Percentiles rank a stretch among this genome's conserved stretches.
phyloP scores from a whole-genome alignment of 169 alveolate genomes.

The Plasmodium vivax region DNA sequence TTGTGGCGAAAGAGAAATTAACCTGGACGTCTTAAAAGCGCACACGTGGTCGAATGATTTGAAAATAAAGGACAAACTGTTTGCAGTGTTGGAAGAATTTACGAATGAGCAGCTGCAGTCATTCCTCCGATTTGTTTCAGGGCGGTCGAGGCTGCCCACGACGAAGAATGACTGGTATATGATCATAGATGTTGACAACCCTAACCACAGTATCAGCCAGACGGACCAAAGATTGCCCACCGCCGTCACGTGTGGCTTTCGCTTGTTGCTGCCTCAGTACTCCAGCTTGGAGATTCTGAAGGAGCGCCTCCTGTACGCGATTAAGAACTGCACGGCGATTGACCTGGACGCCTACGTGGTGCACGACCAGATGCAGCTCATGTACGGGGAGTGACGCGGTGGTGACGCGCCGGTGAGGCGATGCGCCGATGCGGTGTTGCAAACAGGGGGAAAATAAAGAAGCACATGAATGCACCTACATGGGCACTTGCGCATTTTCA shows the following conservation, averaged over 20 bases:
- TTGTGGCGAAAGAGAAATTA: slow-evolving; percentile 92
- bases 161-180: slow-evolving; percentile 90
- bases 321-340: slow-evolving; percentile 91
- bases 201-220: not conserved
- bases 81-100: slow-evolving; percentile 88
- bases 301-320: slow-evolving; percentile 90
- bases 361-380: slow-evolving; percentile 85
- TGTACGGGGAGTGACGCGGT: slow-evolving; percentile 60
- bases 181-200: slow-evolving; percentile 87
- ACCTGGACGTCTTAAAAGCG: slow-evolving; percentile 85
- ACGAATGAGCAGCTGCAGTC: slow-evolving; percentile 89
- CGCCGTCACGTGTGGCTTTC: slow-evolving; percentile 92
- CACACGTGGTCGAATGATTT: slow-evolving; percentile 89
- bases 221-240: slow-evolving; percentile 91
- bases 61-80: slow-evolving; percentile 86
- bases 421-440: not conserved
- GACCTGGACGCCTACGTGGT: slow-evolving; percentile 92
- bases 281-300: slow-evolving; percentile 86
- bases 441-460: not conserved
- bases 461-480: not conserved
- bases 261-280: slow-evolving; percentile 90
- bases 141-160: slow-evolving; percentile 92
- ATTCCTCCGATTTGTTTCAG: slow-evolving; percentile 92
- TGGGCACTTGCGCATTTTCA: not conserved
- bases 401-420: not conserved